phyloP scores from a whole-genome alignment of 495 filamentous ascomycete genomes.

The Aspergillus hancockii region DNA sequence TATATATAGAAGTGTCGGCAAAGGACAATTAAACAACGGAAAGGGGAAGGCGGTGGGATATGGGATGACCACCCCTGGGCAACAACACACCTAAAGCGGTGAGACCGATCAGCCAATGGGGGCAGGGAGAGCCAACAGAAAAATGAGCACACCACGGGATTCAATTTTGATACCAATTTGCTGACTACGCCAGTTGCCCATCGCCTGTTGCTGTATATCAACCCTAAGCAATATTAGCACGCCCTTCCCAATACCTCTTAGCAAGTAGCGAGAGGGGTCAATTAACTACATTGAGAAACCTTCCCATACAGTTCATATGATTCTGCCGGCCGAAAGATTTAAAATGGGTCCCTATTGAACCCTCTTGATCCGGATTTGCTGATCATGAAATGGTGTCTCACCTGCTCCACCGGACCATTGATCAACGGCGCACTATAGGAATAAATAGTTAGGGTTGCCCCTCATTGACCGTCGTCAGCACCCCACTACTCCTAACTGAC shows the following conservation, averaged over 20 bases:
- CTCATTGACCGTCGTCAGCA: conserved; percentile 1
- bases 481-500: background rate
- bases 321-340: too few relatives aligned
- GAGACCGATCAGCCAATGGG: background rate
- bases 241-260: too few relatives aligned
- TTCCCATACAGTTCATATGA: too few relatives aligned
- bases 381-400: background rate
- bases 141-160: too few relatives aligned
- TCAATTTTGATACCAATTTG: too few relatives aligned
- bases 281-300: too few relatives aligned
- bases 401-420: background rate
- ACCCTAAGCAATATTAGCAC: too few relatives aligned
- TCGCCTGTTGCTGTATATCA: too few relatives aligned
- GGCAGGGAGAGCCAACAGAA: too few relatives aligned
- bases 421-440: background rate
- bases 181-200: too few relatives aligned
- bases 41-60: background rate
- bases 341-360: background rate
- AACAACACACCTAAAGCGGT: background rate
- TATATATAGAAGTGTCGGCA: background rate
- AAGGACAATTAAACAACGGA: background rate
- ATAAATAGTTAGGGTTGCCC: conserved; percentile 2
- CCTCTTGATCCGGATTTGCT: background rate
- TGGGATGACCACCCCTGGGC: background rate
- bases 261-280: too few relatives aligned